These are phyloP conservation scores for Heliosperma pusillum DNA, from an alignment of 148 eudicot species.

Conservation along the genomic window DNA sequence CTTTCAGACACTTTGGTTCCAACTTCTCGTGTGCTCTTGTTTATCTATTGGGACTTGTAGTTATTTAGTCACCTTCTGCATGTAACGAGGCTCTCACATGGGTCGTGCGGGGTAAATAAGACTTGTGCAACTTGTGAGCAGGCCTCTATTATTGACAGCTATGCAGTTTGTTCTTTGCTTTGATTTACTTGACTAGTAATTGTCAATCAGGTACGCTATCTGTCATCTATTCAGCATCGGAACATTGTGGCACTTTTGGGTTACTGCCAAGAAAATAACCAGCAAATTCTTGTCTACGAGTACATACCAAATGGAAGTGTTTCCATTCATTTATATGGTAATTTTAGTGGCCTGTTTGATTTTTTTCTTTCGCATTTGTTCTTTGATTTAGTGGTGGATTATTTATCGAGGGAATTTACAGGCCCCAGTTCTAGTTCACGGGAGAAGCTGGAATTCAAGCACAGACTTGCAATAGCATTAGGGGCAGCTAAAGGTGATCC, in stretches of 20 bases:
- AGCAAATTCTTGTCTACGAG: conserved; percentile 89
- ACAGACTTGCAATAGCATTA: conserved; percentile 89
- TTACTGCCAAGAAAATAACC: conserved; percentile 80
- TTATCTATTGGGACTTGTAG: too few species aligned
- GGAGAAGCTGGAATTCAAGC: conserved; percentile 98
- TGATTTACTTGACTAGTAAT: neutral
- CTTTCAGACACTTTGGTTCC: too few species aligned
- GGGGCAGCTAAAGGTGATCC: conserved; percentile 99
- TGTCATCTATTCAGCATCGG: conserved; percentile 90
- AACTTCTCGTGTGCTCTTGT: too few species aligned
- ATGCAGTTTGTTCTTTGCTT: neutral
- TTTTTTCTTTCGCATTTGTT: neutral
- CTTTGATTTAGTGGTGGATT: neutral
- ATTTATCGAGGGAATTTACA: conserved; percentile 30
- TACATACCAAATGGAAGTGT: conserved; percentile 97
- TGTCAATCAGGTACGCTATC: conserved; percentile 65
- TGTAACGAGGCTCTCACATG: too few species aligned
- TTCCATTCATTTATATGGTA: conserved; percentile 90
- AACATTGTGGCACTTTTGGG: conserved; percentile 92
- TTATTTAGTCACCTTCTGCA: too few species aligned
- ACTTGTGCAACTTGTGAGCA: neutral
- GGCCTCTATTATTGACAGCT: conserved; percentile 14
- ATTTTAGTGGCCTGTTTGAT: conserved; percentile 17
- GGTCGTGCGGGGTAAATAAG: too few species aligned
- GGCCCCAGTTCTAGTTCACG: conserved; percentile 66